phyloP scores from a whole-genome alignment of 2,329 filamentous ascomycete species.

The Trichophyton rubrum region DNA sequence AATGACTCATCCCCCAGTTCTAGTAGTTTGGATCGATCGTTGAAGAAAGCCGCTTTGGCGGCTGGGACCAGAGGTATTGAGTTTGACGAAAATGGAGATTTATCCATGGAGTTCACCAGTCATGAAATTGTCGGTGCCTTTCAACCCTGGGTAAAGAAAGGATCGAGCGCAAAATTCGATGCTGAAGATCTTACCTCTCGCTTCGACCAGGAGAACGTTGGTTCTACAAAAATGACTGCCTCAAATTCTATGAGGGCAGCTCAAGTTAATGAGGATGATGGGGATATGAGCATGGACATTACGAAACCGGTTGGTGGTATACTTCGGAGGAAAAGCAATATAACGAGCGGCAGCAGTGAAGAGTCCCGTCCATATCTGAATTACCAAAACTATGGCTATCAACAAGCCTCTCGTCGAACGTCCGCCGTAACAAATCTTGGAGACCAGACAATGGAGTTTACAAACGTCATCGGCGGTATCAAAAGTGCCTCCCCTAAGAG shows the following conservation, averaged over 20 bases:
- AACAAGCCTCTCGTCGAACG: conserved; percentile 33
- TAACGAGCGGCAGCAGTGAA: conserved; percentile 15
- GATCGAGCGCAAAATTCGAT: conserved; percentile 30
- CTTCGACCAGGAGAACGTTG: conserved; percentile 36
- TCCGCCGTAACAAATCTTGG: conserved; percentile 32
- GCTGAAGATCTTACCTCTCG: conserved; percentile 31
- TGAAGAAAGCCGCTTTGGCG: conserved; percentile 60
- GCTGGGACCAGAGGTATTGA: conserved; percentile 62
- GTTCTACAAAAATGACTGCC: conserved; percentile 13
- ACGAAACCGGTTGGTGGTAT: conserved; percentile 74
- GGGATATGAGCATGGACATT: conserved; percentile 88
- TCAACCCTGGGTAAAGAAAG: conserved; percentile 36
- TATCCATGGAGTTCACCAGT: conserved; percentile 68
- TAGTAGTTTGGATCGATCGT: conserved; percentile 62
- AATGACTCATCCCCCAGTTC: conserved; percentile 48
- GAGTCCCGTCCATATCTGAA: conserved; percentile 21
- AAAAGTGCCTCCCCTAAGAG: conserved; percentile 16
- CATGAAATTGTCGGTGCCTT: conserved; percentile 42
- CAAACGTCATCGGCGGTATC: conserved; percentile 33
- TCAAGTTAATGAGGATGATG: conserved; percentile 35
- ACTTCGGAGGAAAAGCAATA: conserved; percentile 35
- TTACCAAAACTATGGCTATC: conserved; percentile 19
- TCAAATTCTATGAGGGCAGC: background rate
- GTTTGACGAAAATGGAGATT: conserved; percentile 46
- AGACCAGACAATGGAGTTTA: conserved; percentile 38